phyloP scores from a whole-genome alignment of 345 rosid species.

The Eucalyptus camaldulensis region DNA sequence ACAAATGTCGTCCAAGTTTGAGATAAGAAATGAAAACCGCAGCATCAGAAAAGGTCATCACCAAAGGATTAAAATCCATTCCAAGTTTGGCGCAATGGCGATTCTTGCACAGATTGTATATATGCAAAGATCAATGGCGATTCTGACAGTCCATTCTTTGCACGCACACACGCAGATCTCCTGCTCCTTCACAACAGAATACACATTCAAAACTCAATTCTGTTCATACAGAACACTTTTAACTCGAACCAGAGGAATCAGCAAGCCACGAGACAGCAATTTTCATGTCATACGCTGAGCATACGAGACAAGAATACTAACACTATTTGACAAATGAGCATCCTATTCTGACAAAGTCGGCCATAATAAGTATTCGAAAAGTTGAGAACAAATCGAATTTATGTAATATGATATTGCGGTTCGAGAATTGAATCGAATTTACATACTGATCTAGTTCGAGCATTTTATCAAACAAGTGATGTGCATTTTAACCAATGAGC shows the following conservation, averaged over 20 bases:
- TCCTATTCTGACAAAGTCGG: not conserved
- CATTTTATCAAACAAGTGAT: not conserved
- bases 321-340: not conserved
- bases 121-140: no score
- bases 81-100: no score
- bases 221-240: no score
- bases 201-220: no score
- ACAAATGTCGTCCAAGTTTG: no score
- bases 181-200: no score
- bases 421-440: not conserved
- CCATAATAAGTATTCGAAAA: not conserved
- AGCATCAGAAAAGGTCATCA: no score
- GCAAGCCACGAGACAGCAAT: not conserved
- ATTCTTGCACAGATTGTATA: no score
- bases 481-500: not conserved
- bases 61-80: no score
- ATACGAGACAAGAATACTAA: not conserved
- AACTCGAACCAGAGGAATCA: not conserved
- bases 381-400: not conserved
- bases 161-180: no score
- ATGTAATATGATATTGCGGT: not conserved
- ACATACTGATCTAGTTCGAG: not conserved
- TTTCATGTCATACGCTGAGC: not conserved
- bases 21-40: no score
- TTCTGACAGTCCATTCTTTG: no score